These are phyloP conservation scores for Chaetomium fimeti DNA, from an alignment of 495 filamentous ascomycete genomes.

Conservation along the genomic window DNA sequence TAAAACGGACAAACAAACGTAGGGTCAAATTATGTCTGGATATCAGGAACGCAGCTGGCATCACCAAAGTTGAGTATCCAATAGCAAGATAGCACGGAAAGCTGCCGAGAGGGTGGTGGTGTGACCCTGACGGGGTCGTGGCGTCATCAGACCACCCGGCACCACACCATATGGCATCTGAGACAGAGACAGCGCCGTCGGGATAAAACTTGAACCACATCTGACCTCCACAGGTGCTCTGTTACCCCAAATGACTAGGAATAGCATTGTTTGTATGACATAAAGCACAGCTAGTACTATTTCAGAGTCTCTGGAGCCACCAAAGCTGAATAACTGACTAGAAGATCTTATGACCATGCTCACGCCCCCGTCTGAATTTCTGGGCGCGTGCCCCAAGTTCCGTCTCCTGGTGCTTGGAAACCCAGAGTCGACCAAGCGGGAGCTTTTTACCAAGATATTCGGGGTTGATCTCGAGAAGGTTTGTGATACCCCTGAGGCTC, in stretches of 20 bases:
- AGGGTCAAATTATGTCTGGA: background rate
- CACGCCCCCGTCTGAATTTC: conserved; percentile 25
- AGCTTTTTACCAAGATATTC: conserved; percentile 32
- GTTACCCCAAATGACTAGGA: background rate
- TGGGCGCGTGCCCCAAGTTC: conserved; percentile 32
- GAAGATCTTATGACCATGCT: conserved; percentile 16
- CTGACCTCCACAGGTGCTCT: background rate
- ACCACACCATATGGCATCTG: background rate
- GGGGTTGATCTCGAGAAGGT: conserved; percentile 34
- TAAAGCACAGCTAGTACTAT: background rate
- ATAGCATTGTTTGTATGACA: background rate
- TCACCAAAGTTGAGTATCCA: background rate
- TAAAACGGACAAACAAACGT: too few relatives aligned
- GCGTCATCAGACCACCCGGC: conserved; percentile 30
- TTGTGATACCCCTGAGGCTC: background rate
- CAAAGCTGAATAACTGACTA: background rate
- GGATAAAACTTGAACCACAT: conserved; percentile 11
- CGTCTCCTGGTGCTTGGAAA: conserved; percentile 33
- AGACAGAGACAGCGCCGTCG: background rate
- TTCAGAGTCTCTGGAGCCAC: background rate
- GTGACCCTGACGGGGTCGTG: conserved; percentile 18
- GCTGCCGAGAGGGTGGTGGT: background rate
- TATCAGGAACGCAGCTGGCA: background rate
- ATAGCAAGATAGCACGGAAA: background rate
- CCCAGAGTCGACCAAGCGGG: conserved; percentile 35